Base-by-base conservation (phyloP, 345 rosid genomes). In the Gossypium longicalyx region DNA sequence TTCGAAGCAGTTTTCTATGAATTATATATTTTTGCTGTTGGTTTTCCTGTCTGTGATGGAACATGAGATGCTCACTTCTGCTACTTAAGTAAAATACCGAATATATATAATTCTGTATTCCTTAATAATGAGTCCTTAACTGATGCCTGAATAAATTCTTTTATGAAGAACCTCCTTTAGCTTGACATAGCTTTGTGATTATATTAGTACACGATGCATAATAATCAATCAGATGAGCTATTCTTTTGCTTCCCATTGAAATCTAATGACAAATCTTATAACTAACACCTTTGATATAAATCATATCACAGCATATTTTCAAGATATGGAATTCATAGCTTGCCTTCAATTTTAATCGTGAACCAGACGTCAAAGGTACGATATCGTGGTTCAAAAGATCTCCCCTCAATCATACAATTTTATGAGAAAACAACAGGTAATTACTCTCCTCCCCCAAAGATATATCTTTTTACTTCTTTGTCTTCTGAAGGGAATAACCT, bases 291-390 rank as follows among this genome's bases (percentile, higher is more conserved):
- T 74, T 57, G 61, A 57, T 76, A 27, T 65, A 49, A 45, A 44
- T 70, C 73, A 51, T 64, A 23, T 77, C 76, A 80, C 89, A 93
- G 98, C 79, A 69, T 93, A 54, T 93, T 87, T 80, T 95, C 96
- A 12, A 87, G 86, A 80, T 89, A 87, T 77, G 98, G 97, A 77
- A 87, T 94, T 75, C 98, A 84, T 80, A 89, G 97, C 81, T 77
- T 94, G 79, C 98, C 98, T 19, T 82, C 94, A 67, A 79, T 94
- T 74, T 62, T 94, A 34, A 74, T 93, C 78, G 81, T 90, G 69
- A 90, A 90, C 78, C 89, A 86, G 80, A 90, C 90, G 63, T 82
- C 85, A 47, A 89, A 65, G 73, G 81, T 76, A 49, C 88, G 61
- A 22, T 91, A 89, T 79, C 82, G 12, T 54, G 98, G 96, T 70